Evolutionary conservation across 306 rosid species (phyloP).

Genomic region (Macrotyloma uniflorum): DNA sequence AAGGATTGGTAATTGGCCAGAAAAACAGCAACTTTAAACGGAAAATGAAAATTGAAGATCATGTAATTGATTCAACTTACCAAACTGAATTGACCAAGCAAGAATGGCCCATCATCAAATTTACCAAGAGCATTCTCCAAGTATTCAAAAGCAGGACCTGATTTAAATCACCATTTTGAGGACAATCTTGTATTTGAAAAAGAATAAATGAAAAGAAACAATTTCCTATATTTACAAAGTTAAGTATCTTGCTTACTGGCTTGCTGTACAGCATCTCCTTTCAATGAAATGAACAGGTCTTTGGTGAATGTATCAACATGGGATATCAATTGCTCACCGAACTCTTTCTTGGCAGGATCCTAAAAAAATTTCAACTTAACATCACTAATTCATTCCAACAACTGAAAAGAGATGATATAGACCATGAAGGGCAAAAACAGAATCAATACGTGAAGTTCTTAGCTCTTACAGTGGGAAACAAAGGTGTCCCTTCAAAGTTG

Average conservation of each 20-base stretch:
- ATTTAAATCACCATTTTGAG: constrained; percentile 14
- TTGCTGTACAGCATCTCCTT: constrained; percentile 51
- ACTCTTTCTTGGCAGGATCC: constrained; percentile 71
- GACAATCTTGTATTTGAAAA: background rate
- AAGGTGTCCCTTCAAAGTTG: constrained; percentile 58
- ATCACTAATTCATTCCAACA: constrained; percentile 6
- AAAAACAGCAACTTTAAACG: background rate
- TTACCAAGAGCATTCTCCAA: constrained; percentile 76
- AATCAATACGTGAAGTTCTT: background rate
- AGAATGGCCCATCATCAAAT: constrained; percentile 76
- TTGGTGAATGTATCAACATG: constrained; percentile 48
- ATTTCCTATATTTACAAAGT: background rate
- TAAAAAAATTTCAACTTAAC: constrained; percentile 24
- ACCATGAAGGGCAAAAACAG: background rate
- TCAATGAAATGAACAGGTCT: constrained; percentile 42
- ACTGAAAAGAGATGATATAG: background rate
- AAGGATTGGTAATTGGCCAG: background rate
- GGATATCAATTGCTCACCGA: constrained; percentile 64
- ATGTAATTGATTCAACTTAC: constrained; percentile 43
- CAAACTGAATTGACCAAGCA: constrained; percentile 74
- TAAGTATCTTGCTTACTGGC: constrained; percentile 43
- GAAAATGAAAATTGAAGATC: background rate
- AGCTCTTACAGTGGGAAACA: constrained; percentile 61
- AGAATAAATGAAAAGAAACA: background rate
- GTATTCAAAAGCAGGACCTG: constrained; percentile 71